Evolutionary conservation across 2,329 filamentous ascomycete genomes (phyloP).

Genomic region (Pseudocercospora ulei): DNA sequence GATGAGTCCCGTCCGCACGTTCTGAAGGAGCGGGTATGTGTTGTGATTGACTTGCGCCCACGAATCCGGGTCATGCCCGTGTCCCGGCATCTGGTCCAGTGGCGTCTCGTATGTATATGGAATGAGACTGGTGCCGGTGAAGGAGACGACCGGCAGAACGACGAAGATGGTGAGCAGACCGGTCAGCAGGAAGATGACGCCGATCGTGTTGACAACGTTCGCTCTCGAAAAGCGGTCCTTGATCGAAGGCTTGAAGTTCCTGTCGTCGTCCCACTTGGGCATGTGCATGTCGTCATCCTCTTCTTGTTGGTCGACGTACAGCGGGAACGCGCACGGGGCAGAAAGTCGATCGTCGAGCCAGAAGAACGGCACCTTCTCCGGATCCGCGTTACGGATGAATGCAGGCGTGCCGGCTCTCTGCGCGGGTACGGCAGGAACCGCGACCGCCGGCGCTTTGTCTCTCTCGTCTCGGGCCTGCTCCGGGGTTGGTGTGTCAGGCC

Average conservation of each 20-base stretch:
- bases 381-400: slow-evolving; percentile 30
- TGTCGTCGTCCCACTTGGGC: slow-evolving; percentile 44
- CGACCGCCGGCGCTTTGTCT: slow-evolving; percentile 14
- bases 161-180: slow-evolving; percentile 46
- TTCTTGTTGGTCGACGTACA: slow-evolving; percentile 45
- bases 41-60: slow-evolving; percentile 45
- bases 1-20: slow-evolving; percentile 43
- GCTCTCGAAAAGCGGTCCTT: slow-evolving; percentile 41
- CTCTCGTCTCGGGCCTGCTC: slow-evolving; percentile 15
- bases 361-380: slow-evolving; percentile 34
- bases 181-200: slow-evolving; percentile 40
- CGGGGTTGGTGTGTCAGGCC: slow-evolving; percentile 15
- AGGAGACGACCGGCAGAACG: slow-evolving; percentile 44
- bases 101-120: slow-evolving; percentile 37
- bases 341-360: slow-evolving; percentile 43
- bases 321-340: slow-evolving; percentile 39
- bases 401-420: slow-evolving; percentile 22
- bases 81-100: slow-evolving; percentile 35
- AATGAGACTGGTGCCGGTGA: slow-evolving; percentile 36
- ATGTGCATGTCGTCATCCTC: slow-evolving; percentile 48
- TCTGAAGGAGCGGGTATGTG: slow-evolving; percentile 42
- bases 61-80: slow-evolving; percentile 24
- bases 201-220: slow-evolving; percentile 39
- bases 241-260: slow-evolving; percentile 37
- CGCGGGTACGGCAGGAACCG: slow-evolving; percentile 14